Base-by-base conservation (phyloP, 2,329 filamentous ascomycete species). In the Arthroderma uncinatum region DNA sequence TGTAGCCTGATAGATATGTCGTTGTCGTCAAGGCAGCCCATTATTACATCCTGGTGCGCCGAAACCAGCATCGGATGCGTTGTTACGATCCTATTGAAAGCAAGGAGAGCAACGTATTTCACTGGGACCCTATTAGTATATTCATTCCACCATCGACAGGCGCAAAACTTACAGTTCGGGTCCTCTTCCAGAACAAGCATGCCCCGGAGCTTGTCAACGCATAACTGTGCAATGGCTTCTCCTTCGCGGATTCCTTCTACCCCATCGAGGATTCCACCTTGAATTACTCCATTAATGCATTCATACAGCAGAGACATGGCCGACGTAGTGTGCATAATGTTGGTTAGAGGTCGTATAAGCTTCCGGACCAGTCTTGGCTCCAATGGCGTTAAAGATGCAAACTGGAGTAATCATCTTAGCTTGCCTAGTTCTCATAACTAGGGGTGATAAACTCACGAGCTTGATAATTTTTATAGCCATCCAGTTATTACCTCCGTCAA, bases 401-500 rank as follows among this genome's bases (percentile, higher is more conserved):
- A 98, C 87, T 94, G 12, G 9, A 5, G 28, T 12, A 66, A 1
- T 33, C 25, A 53, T 53, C 68, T 73, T 61, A 70, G 63, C 30
- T 14, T 44, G 28, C 36, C 16, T 56, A 28, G 33, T n/a, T 21
- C 9, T 1, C 6, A 21, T 16, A 33, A 33, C 2, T 47, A 23
- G 33, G n/a, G 59, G 55, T 21, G 16, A 16, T 57, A 30, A 37
- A 74, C 82, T 63, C 71, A 92, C 89, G 61, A 98, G 80, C 74
- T 98, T 98, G 70, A 98, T 97, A 61, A 98, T 82, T 71, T 98
- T 98, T 69, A 98, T 98, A 59, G 91, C 91, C 92, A 98, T 97
- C 93, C 93, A 98, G 72, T 98, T 98, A 72, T 98, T 97, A 37
- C 87, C 87, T 57, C 90, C 86, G 60, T 94, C 87, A 10, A 96